Evolutionary conservation across 257 asterid genomes (phyloP).

Genomic region (Przewalskia tangutica): DNA sequence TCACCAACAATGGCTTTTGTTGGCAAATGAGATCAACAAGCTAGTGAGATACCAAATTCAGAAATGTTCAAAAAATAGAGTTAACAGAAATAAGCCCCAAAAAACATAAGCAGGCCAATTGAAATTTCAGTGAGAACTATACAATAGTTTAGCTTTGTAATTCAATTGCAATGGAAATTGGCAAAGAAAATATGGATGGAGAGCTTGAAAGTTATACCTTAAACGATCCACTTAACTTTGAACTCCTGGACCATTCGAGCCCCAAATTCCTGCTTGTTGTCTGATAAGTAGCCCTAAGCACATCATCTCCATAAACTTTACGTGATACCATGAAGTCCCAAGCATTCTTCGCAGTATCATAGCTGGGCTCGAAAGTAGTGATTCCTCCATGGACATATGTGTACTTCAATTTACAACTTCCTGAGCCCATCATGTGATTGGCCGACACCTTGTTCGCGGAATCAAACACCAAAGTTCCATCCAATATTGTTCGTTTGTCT

Average conservation of each 20-base stretch:
- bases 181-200: neutral
- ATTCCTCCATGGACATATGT: slow-evolving; percentile 62
- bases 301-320: slow-evolving; percentile 57
- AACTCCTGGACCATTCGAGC: slow-evolving; percentile 76
- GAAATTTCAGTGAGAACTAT: neutral
- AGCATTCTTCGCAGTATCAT: slow-evolving; percentile 58
- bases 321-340: slow-evolving; percentile 81
- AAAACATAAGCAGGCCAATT: neutral
- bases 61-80: neutral
- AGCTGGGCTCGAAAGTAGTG: slow-evolving; percentile 76
- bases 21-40: neutral
- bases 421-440: slow-evolving; percentile 69
- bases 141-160: slow-evolving; percentile 5
- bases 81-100: neutral
- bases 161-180: neutral
- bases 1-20: neutral
- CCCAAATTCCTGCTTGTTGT: slow-evolving; percentile 68
- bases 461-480: slow-evolving; percentile 76
- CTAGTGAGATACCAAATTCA: neutral
- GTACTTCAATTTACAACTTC: slow-evolving; percentile 63
- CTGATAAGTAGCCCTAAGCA: slow-evolving; percentile 75
- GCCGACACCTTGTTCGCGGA: slow-evolving; percentile 80
- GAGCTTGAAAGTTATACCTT: slow-evolving; percentile 43
- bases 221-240: slow-evolving; percentile 60
- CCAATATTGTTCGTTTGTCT: slow-evolving; percentile 52